A percentile compares a stretch with the other conserved stretches of the same genome.
These are phyloP conservation scores for Adansonia gregorii DNA, from an alignment of 441 rosid genomes.

Conservation along the genomic window DNA sequence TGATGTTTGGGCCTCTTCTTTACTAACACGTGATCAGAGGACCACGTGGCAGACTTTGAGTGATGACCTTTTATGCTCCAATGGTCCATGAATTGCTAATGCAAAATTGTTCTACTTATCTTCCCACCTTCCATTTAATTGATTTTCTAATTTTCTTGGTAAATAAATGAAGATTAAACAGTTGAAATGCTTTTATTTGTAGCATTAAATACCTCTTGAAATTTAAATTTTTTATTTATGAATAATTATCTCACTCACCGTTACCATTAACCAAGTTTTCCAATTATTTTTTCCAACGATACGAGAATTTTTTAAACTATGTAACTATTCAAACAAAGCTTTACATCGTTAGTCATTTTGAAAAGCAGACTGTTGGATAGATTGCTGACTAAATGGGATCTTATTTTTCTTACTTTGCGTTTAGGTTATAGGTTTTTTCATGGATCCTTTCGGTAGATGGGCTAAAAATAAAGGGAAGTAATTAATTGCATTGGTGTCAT, in stretches of 20 bases:
- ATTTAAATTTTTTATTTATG: too few relatives aligned
- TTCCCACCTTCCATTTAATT: not conserved
- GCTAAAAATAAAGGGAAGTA: not conserved
- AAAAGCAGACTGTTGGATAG: too few relatives aligned
- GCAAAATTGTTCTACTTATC: not conserved
- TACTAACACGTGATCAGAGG: conserved; percentile 35
- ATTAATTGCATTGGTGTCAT: not conserved
- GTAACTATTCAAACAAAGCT: too few relatives aligned
- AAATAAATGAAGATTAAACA: not conserved
- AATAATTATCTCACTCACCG: too few relatives aligned
- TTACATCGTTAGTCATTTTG: too few relatives aligned
- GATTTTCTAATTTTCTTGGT: not conserved
- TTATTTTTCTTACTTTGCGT: not conserved
- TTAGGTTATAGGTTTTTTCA: not conserved
- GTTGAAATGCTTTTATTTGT: not conserved
- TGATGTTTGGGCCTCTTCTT: conserved; percentile 42
- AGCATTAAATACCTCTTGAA: too few relatives aligned
- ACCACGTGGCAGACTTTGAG: conserved; percentile 23
- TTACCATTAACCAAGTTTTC: too few relatives aligned
- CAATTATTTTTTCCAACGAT: too few relatives aligned
- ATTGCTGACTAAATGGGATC: not conserved
- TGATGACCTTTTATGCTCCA: not conserved
- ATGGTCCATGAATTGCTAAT: not conserved
- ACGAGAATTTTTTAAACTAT: too few relatives aligned
- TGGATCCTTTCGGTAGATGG: not conserved